Evolutionary conservation across 306 rosid genomes (phyloP), one percentile per base, ranked within the genome.

Genomic region (Geum urbanum): DNA sequence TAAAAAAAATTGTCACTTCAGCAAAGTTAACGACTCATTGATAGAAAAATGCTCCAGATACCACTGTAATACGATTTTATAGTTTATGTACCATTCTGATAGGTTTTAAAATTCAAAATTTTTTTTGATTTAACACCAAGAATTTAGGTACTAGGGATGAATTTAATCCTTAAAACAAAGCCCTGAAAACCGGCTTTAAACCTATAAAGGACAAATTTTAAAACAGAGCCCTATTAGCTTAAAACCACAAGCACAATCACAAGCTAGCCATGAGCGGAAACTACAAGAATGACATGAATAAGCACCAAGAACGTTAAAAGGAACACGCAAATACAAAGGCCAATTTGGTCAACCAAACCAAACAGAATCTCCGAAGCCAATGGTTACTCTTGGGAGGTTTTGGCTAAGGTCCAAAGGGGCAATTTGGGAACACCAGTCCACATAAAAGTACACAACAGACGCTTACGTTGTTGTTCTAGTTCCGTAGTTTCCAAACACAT

Each of bases 381-480:
- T 27, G 55, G 72, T 68, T 24, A 76, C 46, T 51, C 6, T 32
- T 32, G 37, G 37, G 37, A 32, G 4, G 37, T 32, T 45, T 74
- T 55, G 55, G 78, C 45, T 2, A 63, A 61, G 75, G 24, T 41
- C 24, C 41, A 48, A 65, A 54, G 59, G 61, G 92, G 87, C n/a
- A 85, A 51, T 67, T 76, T 45, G 74, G 96, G 71, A 83, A 85
- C 39, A 74, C 73, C 47, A 71, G 73, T 69, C 27, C 11, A 44
- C 10, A 1, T 8, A 27, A 65, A 76, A 72, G 82, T 78, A 62
- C 82, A 32, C 37, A 24, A 60, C 47, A 52, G 72, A 69, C 45
- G 54, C 70, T 56, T 52, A 81, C 79, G 86, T 32, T 32, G 37
- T 32, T 32, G 37, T 85, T 62, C 72, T 60, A 80, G 5, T 3